Evolutionary conservation across 345 rosid genomes (phyloP).

Genomic region (Rhizophora apiculata): DNA sequence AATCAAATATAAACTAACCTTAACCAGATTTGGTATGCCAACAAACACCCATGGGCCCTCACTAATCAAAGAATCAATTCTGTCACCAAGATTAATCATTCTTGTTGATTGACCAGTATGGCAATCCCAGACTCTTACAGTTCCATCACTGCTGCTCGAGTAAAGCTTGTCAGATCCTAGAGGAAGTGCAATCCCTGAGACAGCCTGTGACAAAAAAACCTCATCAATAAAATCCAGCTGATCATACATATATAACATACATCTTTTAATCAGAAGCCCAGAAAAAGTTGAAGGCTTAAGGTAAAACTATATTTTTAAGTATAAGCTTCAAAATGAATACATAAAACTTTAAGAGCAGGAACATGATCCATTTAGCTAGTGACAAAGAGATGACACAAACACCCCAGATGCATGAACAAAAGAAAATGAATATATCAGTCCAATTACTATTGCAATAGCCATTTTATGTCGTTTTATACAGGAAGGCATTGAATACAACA

Average conservation of each 20-base stretch:
- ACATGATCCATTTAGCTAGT: no score
- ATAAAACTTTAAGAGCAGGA: background rate
- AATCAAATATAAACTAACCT: constrained; percentile 30
- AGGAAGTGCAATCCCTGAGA: constrained; percentile 53
- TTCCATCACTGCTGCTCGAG: constrained; percentile 52
- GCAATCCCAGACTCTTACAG: constrained; percentile 49
- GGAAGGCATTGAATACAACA: no score
- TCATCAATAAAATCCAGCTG: background rate
- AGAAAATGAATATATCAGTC: no score
- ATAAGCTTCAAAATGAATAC: background rate
- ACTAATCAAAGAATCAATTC: constrained; percentile 45
- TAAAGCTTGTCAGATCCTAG: constrained; percentile 51
- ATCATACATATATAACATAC: background rate
- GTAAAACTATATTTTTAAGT: background rate
- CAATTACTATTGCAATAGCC: background rate
- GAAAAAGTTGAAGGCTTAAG: background rate
- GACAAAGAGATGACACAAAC: no score
- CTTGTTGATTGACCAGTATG: constrained; percentile 42
- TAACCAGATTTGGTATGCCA: constrained; percentile 51
- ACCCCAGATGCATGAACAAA: no score
- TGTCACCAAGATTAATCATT: constrained; percentile 34
- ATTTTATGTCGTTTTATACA: background rate
- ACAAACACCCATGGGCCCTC: constrained; percentile 66
- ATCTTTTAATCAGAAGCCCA: no score
- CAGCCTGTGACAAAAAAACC: constrained; percentile 19